Conservation (phyloP, 495 filamentous ascomycete genomes). For the Penicillium soppii region DNA sequence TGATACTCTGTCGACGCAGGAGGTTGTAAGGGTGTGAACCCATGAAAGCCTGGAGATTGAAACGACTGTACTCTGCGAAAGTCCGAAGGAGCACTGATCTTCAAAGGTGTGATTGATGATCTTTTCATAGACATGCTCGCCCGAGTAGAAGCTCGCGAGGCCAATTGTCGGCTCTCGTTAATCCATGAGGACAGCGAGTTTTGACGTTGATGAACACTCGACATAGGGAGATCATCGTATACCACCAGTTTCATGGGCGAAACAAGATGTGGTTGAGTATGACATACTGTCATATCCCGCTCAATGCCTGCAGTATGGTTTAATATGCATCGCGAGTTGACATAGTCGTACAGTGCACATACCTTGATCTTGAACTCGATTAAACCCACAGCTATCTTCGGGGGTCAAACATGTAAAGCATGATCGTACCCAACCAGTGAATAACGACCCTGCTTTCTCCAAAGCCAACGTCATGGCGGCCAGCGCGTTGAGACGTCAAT, state of each 20-base stretch:
- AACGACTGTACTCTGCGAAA: slow-evolving; percentile 49
- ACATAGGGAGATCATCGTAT: slow-evolving; percentile 40
- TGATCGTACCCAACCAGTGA: slow-evolving; percentile 44
- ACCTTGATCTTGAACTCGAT: slow-evolving; percentile 26
- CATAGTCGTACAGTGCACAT: slow-evolving; percentile 11
- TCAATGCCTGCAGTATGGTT: slow-evolving; percentile 29
- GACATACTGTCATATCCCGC: slow-evolving; percentile 48
- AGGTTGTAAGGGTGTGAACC: slow-evolving; percentile 9
- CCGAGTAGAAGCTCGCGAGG: slow-evolving; percentile 50
- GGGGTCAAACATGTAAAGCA: slow-evolving; percentile 39
- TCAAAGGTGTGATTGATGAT: slow-evolving; percentile 37
- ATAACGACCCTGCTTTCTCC: slow-evolving; percentile 42
- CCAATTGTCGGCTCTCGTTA: slow-evolving; percentile 38
- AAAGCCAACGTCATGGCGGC: slow-evolving; percentile 45
- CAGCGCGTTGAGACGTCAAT: slow-evolving; percentile 36
- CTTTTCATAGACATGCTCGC: slow-evolving; percentile 52
- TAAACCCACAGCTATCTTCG: slow-evolving; percentile 26
- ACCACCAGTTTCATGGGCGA: slow-evolving; percentile 45
- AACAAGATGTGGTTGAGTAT: slow-evolving; percentile 50
- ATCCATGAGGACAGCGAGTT: slow-evolving; percentile 42
- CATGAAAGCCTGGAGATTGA: slow-evolving; percentile 5
- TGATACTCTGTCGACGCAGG: slow-evolving; percentile 47
- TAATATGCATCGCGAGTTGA: not conserved
- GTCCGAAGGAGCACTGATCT: slow-evolving; percentile 54
- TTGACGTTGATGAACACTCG: slow-evolving; percentile 26